These are phyloP conservation scores for Quercus parvula DNA, from an alignment of 306 rosid genomes.

Conservation along the genomic window DNA sequence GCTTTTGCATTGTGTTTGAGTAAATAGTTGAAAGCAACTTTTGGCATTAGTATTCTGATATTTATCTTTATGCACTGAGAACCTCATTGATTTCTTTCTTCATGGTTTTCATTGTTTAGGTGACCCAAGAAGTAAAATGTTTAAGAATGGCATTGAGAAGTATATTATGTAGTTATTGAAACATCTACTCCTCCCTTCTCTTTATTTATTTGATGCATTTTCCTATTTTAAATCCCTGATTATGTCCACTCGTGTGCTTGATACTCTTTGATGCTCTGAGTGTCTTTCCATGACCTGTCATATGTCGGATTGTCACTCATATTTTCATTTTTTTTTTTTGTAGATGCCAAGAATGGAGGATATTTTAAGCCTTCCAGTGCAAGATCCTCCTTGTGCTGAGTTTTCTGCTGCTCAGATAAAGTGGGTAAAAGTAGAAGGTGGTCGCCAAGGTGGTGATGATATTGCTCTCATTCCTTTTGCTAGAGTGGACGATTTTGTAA, in stretches of 20 bases:
- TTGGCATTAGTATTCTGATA: neutral
- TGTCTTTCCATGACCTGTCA: neutral
- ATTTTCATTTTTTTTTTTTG: constrained; percentile 7
- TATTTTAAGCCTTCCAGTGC: constrained; percentile 74
- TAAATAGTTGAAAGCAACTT: neutral
- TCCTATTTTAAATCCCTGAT: neutral
- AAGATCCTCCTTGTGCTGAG: constrained; percentile 58
- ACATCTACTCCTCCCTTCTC: neutral
- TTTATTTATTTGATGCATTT: neutral
- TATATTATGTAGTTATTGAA: neutral
- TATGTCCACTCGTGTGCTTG: neutral
- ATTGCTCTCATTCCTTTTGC: constrained; percentile 71
- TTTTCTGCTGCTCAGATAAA: constrained; percentile 64
- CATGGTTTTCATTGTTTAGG: neutral
- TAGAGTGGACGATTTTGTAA: constrained; percentile 74
- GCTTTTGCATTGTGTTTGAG: neutral
- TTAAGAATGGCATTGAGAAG: neutral
- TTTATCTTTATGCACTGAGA: neutral
- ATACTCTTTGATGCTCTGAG: neutral
- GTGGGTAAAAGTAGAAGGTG: constrained; percentile 73
- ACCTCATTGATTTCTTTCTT: neutral
- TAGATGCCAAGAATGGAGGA: constrained; percentile 85
- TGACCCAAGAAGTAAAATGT: neutral
- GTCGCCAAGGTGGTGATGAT: constrained; percentile 83
- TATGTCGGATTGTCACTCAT: neutral